phyloP scores from a whole-genome alignment of 2,329 filamentous ascomycete species.

The Microcyclospora pomicola region DNA sequence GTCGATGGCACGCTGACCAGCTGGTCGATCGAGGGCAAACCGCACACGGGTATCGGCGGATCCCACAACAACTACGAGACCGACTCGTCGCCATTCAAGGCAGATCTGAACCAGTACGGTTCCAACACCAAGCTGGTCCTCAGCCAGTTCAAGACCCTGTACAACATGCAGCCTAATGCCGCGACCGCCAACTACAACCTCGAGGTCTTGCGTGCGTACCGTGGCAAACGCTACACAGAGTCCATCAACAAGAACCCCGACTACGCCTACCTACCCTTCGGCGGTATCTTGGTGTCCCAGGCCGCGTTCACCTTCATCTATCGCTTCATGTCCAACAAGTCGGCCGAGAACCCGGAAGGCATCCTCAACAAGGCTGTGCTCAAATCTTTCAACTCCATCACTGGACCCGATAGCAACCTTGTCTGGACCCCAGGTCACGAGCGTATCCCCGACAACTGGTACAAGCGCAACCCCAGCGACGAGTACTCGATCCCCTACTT shows the following conservation, averaged over 20 bases:
- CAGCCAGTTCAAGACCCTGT: conserved; percentile 14
- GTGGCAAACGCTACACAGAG: conserved; percentile 17
- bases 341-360: conserved; percentile 25
- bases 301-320: conserved; percentile 23
- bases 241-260: conserved; percentile 18
- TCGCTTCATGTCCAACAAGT: conserved; percentile 28
- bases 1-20: conserved; percentile 16
- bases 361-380: conserved; percentile 24
- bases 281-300: conserved; percentile 17
- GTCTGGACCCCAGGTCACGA: conserved; percentile 24
- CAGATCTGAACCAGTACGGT: conserved; percentile 20
- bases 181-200: conserved; percentile 20
- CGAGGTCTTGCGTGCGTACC: conserved; percentile 16
- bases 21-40: conserved; percentile 19
- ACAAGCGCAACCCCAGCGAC: conserved; percentile 17
- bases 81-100: conserved; percentile 20
- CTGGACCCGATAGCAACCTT: conserved; percentile 18
- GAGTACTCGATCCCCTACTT: conserved; percentile 22
- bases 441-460: conserved; percentile 29
- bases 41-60: conserved; percentile 14
- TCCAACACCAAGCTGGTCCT: conserved; percentile 9
- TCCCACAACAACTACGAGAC: conserved; percentile 23
- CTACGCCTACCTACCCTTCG: conserved; percentile 14
- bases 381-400: conserved; percentile 28
- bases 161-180: conserved; percentile 13